Percentiles rank a stretch among this genome's conserved stretches.
Evolutionary conservation across 2,329 filamentous ascomycete genomes (phyloP).

Genomic region (Talaromyces atroroseus): DNA sequence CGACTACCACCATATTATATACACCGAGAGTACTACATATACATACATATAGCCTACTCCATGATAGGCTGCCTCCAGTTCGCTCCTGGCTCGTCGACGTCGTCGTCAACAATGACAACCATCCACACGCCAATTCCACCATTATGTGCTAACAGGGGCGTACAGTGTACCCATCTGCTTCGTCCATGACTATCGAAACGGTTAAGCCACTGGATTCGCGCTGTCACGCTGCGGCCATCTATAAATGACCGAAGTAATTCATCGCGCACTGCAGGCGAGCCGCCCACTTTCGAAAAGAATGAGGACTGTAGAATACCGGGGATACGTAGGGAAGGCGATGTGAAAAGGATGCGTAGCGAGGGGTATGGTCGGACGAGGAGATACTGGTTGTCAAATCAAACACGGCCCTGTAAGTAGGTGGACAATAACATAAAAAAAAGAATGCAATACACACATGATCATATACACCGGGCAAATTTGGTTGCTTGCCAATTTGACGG

Average conservation of each 20-base stretch:
- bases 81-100: constrained; percentile 36
- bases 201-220: constrained; percentile 66
- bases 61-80: constrained; percentile 2
- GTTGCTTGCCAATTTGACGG: background rate
- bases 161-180: constrained; percentile 71
- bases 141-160: constrained; percentile 62
- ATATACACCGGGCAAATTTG: constrained; percentile 44
- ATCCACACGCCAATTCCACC: constrained; percentile 72
- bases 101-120: constrained; percentile 66
- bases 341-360: constrained; percentile 62
- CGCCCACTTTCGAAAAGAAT: constrained; percentile 41
- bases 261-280: constrained; percentile 47
- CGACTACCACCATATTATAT: background rate
- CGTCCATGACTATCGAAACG: constrained; percentile 52
- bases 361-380: constrained; percentile 54
- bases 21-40: background rate
- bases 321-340: constrained; percentile 61
- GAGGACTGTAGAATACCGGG: constrained; percentile 62
- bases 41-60: background rate
- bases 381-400: constrained; percentile 25
- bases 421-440: too few species aligned
- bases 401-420: too few species aligned
- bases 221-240: constrained; percentile 65
- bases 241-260: constrained; percentile 57
- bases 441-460: constrained; percentile 46